Percentiles rank a stretch among this genome's conserved stretches.
phyloP scores from a whole-genome alignment of 352 stramenopile species.

The Phytopythium sindhum region DNA sequence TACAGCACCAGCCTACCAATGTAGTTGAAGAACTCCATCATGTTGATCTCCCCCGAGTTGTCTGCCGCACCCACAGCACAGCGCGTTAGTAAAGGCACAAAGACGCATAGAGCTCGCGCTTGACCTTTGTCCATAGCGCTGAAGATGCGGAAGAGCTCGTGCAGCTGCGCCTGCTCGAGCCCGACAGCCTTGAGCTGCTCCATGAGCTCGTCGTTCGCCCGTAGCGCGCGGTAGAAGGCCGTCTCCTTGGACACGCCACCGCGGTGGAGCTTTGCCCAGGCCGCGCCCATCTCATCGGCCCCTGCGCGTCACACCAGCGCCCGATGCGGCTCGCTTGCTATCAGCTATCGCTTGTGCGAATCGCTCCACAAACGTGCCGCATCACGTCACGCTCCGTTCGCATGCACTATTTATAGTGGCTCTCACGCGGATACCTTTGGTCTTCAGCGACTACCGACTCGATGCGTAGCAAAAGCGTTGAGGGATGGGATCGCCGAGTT shows the following conservation, averaged over 20 bases:
- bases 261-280: conserved; percentile 1
- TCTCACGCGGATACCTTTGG: too few species aligned
- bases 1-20: conserved; percentile 27
- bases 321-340: background rate
- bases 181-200: conserved; percentile 37
- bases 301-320: background rate
- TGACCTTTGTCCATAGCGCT: conserved; percentile 49
- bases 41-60: conserved; percentile 59
- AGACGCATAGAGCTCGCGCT: background rate
- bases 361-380: background rate
- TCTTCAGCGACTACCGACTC: too few species aligned
- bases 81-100: background rate
- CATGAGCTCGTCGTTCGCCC: conserved; percentile 33
- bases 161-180: conserved; percentile 43
- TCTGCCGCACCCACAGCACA: conserved; percentile 21
- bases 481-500: too few species aligned
- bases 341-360: background rate
- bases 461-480: too few species aligned
- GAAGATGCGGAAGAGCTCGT: conserved; percentile 53
- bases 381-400: too few species aligned
- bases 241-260: conserved; percentile 8
- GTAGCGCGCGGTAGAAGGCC: conserved; percentile 27
- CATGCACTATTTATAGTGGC: too few species aligned
- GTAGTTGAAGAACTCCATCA: conserved; percentile 69
- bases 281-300: conserved; percentile 19